Percentiles rank a stretch among this genome's conserved stretches.
Conservation (phyloP, 225 moss, liverwort and hornwort genomes). For the Sphagnum contortum region DNA sequence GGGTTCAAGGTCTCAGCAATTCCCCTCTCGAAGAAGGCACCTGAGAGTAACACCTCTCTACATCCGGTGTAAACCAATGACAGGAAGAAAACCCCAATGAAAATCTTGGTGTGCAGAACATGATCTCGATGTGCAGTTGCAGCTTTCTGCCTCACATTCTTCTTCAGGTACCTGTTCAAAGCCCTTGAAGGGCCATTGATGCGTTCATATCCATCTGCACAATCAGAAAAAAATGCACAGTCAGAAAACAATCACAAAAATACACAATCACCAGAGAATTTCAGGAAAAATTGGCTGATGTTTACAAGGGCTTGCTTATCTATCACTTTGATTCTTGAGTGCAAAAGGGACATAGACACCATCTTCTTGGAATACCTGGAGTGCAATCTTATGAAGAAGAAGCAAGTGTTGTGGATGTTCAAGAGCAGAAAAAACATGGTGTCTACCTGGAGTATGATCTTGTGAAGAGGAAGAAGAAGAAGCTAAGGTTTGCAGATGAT, state of each 20-base stretch:
- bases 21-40: constrained; percentile 20
- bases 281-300: too few relatives aligned
- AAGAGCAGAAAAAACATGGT: neutral
- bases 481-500: neutral
- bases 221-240: neutral
- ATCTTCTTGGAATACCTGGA: neutral
- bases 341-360: too few relatives aligned
- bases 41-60: constrained; percentile 11
- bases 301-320: too few relatives aligned
- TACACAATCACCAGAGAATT: too few relatives aligned
- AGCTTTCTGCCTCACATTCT: neutral
- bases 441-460: too few relatives aligned
- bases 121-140: constrained; percentile 5
- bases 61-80: constrained; percentile 16
- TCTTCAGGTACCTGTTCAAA: neutral
- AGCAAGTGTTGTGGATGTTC: neutral
- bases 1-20: constrained; percentile 22
- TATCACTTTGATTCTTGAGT: too few relatives aligned
- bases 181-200: neutral
- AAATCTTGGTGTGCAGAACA: constrained; percentile 6
- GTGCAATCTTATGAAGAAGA: neutral
- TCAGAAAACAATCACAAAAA: neutral
- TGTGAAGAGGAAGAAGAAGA: neutral
- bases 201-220: neutral
- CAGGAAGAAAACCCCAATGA: constrained; percentile 7